Evolutionary conservation across 257 asterid species (phyloP).

Genomic region (Anisodus acutangulus): DNA sequence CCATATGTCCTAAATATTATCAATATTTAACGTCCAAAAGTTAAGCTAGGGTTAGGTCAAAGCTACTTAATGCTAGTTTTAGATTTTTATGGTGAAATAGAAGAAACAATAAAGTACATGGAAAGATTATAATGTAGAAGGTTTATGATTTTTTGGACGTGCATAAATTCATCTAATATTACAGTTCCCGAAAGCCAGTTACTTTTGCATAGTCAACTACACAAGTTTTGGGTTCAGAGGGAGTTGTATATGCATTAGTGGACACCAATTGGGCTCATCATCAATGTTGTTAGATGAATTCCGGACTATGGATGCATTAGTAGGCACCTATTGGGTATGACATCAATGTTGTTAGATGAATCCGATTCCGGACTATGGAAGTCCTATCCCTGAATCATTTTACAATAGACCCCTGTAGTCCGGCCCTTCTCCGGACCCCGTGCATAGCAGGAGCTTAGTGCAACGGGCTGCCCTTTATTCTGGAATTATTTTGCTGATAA

Average conservation of each 20-base stretch:
- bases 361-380: background rate
- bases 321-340: background rate
- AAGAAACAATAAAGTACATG: background rate
- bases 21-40: background rate
- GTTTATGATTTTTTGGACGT: background rate
- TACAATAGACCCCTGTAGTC: background rate
- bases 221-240: background rate
- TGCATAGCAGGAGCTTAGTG: too few relatives aligned
- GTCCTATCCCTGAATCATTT: constrained; percentile 10
- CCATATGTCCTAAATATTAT: background rate
- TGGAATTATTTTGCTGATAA: constrained; percentile 10
- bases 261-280: background rate
- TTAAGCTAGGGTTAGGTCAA: background rate
- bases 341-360: background rate
- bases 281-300: background rate
- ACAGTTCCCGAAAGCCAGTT: background rate
- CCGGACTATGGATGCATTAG: background rate
- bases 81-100: background rate
- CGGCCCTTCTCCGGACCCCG: too few relatives aligned
- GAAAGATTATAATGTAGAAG: background rate
- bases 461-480: background rate
- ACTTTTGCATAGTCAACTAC: background rate
- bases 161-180: background rate
- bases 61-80: background rate
- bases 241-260: background rate